Conservation (phyloP, 495 filamentous ascomycete species). For the Penicillium salamii region DNA sequence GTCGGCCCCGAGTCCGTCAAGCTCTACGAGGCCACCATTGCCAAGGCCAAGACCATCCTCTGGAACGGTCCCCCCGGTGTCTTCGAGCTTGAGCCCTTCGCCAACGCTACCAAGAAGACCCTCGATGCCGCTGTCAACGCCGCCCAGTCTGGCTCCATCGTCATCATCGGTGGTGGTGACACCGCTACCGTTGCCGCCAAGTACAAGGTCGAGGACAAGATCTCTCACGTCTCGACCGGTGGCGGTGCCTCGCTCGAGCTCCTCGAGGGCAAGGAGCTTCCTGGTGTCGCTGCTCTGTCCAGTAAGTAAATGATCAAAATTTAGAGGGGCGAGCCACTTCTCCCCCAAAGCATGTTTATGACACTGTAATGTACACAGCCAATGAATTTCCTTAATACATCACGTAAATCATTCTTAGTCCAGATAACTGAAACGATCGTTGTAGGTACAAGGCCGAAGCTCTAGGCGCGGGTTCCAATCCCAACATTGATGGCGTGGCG, state of each 20-base stretch:
- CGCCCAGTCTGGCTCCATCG: constrained; percentile 76
- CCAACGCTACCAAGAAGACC: constrained; percentile 83
- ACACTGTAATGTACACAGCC: constrained; percentile 33
- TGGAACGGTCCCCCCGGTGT: constrained; percentile 98
- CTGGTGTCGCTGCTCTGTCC: constrained; percentile 90
- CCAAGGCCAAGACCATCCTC: constrained; percentile 89
- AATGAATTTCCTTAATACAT: constrained; percentile 14
- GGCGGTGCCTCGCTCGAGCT: constrained; percentile 95
- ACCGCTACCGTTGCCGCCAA: constrained; percentile 98
- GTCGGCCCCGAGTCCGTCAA: constrained; percentile 84
- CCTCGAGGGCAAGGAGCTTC: constrained; percentile 94
- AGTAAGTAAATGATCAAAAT: constrained; percentile 61
- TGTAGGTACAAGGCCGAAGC: constrained; percentile 30
- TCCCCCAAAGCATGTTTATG: constrained; percentile 18
- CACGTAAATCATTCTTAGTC: neutral
- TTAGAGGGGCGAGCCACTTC: neutral
- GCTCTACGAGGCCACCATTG: constrained; percentile 81
- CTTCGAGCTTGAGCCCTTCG: constrained; percentile 95
- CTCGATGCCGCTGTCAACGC: constrained; percentile 83
- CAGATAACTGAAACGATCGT: constrained; percentile 12
- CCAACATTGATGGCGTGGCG: no score
- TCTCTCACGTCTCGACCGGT: constrained; percentile 96
- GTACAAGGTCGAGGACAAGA: constrained; percentile 91
- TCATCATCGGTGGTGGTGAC: constrained; percentile 98
- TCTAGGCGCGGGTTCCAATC: constrained; percentile 1